A percentile compares a stretch with the other conserved stretches of the same genome.
Evolutionary conservation across 148 eudicot genomes (phyloP).

Genomic region (Vaccinium corymbosum): DNA sequence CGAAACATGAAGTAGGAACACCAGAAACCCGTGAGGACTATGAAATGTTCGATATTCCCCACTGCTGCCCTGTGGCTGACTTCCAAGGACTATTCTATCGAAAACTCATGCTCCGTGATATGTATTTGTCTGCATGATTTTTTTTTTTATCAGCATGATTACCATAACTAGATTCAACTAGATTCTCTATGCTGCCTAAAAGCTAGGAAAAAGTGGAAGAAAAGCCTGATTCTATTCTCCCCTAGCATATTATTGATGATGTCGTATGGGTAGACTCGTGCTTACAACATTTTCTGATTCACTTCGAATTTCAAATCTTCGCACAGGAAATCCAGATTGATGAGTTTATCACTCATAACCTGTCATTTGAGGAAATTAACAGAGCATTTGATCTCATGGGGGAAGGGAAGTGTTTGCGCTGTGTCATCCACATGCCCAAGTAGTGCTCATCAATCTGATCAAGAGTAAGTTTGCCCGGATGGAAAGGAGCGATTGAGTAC

Average conservation of each 20-base stretch:
- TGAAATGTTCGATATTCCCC: too few species aligned
- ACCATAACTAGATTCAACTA: neutral
- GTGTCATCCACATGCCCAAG: conserved; percentile 85
- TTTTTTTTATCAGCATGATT: neutral
- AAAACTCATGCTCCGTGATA: too few species aligned
- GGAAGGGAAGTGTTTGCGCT: conserved; percentile 71
- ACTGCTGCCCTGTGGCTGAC: too few species aligned
- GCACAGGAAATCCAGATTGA: conserved; percentile 83
- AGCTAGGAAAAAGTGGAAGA: neutral
- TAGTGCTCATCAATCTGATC: conserved; percentile 18
- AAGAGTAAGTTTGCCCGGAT: neutral
- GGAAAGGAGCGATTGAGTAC: neutral
- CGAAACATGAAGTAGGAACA: too few species aligned
- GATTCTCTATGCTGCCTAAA: neutral
- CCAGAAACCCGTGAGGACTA: too few species aligned
- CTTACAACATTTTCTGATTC: neutral
- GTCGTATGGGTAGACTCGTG: neutral
- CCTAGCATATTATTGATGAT: neutral
- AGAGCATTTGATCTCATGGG: conserved; percentile 72
- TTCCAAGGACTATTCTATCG: too few species aligned
- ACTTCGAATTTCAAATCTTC: neutral
- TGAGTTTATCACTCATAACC: conserved; percentile 63
- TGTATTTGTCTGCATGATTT: too few species aligned
- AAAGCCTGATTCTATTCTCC: neutral
- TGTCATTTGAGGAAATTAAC: conserved; percentile 68